Conservation (phyloP, 2,329 filamentous ascomycete genomes). For the Neopestalotiopsis rosae region DNA sequence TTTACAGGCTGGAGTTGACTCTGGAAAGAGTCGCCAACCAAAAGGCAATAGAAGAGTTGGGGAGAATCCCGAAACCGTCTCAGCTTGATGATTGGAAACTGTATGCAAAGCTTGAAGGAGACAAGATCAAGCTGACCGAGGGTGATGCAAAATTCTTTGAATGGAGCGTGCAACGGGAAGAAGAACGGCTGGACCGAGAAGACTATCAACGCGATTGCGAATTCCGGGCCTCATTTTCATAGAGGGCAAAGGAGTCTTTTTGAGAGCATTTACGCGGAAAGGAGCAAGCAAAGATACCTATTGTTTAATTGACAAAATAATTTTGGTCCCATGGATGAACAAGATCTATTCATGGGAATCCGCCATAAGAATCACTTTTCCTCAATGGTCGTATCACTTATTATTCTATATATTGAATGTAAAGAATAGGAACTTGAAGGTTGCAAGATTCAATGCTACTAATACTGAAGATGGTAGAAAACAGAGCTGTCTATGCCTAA, state of each 20-base stretch:
- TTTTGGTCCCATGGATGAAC: too few species aligned
- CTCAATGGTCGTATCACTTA: too few species aligned
- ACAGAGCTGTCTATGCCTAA: not conserved
- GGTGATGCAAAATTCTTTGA: constrained; percentile 46
- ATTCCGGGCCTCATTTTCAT: constrained; percentile 26
- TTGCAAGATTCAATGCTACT: too few species aligned
- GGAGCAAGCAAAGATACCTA: too few species aligned
- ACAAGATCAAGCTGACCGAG: constrained; percentile 43
- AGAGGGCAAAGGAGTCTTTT: constrained; percentile 4
- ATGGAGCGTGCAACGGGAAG: constrained; percentile 42
- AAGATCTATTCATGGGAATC: not conserved
- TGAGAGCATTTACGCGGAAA: too few species aligned
- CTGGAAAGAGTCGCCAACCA: constrained; percentile 52
- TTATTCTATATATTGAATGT: too few species aligned
- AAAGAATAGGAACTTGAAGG: too few species aligned
- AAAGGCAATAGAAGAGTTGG: constrained; percentile 46
- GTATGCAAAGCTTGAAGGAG: constrained; percentile 52
- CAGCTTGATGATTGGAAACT: constrained; percentile 62
- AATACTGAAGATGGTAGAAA: too few species aligned
- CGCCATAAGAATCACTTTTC: too few species aligned
- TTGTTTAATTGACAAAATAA: too few species aligned
- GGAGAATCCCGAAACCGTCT: constrained; percentile 55
- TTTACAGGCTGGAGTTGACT: constrained; percentile 50
- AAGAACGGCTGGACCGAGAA: constrained; percentile 32
- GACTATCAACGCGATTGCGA: constrained; percentile 27